Conservation (phyloP, 805 yeast genomes). For the Candida ponderosae region DNA sequence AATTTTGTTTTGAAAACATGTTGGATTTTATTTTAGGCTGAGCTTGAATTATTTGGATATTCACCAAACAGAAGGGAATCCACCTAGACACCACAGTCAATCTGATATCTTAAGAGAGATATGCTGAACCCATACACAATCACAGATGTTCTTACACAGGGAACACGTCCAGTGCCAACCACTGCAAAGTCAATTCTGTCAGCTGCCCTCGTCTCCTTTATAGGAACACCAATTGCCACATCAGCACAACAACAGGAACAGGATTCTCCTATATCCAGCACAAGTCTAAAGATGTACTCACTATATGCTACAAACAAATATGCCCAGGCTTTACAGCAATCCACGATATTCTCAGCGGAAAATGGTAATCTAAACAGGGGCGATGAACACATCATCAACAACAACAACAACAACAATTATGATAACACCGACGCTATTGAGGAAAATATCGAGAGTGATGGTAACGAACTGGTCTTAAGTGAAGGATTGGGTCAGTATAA, state of each 20-base stretch:
- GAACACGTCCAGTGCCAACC: constrained; percentile 8
- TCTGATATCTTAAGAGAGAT: too few relatives aligned
- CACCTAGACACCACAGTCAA: too few relatives aligned
- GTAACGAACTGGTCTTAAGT: constrained; percentile 1
- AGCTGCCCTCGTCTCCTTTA: constrained; percentile 8
- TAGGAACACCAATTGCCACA: constrained; percentile 11
- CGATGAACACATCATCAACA: too few relatives aligned
- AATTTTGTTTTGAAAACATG: too few relatives aligned
- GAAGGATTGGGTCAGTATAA: not conserved
- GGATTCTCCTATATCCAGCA: not conserved
- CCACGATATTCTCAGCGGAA: not conserved
- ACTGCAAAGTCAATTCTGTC: constrained; percentile 9
- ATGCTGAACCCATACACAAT: constrained; percentile 15
- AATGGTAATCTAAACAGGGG: not conserved
- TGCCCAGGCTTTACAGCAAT: constrained; percentile 1
- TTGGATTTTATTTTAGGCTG: too few relatives aligned
- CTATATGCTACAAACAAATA: constrained; percentile 6
- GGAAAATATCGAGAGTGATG: constrained; percentile 2
- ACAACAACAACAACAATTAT: too few relatives aligned
- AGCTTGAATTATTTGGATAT: too few relatives aligned
- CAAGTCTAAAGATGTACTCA: constrained; percentile 13
- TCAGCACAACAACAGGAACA: not conserved
- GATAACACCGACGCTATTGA: too few relatives aligned
- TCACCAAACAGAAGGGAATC: too few relatives aligned
- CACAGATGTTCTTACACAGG: constrained; percentile 11